phyloP scores from a whole-genome alignment of 2,329 filamentous ascomycete genomes.

The Aspergillus novofumigatus region DNA sequence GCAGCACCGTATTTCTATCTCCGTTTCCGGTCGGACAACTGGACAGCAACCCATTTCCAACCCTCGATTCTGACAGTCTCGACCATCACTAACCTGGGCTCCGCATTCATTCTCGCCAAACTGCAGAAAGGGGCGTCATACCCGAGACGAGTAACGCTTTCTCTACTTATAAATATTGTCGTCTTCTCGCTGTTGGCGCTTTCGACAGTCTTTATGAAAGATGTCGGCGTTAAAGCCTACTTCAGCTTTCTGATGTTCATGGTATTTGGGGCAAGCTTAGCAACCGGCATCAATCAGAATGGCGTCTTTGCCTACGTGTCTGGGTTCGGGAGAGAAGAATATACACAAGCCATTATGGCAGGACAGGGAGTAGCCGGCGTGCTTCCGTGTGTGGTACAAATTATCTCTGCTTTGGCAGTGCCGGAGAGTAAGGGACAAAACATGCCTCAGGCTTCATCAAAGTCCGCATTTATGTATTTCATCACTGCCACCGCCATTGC shows the following conservation, averaged over 20 bases:
- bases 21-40: constrained; percentile 68
- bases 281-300: constrained; percentile 85
- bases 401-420: constrained; percentile 71
- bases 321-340: constrained; percentile 78
- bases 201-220: constrained; percentile 68
- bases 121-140: constrained; percentile 82
- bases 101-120: constrained; percentile 72
- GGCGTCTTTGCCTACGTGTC: constrained; percentile 89
- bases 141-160: constrained; percentile 74
- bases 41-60: constrained; percentile 79
- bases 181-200: constrained; percentile 74
- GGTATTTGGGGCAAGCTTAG: constrained; percentile 74
- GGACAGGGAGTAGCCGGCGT: constrained; percentile 92
- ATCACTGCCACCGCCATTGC: constrained; percentile 79
- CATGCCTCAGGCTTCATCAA: constrained; percentile 49
- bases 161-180: constrained; percentile 71
- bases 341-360: constrained; percentile 94
- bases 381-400: constrained; percentile 80
- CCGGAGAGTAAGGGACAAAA: constrained; percentile 41
- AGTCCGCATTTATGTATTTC: constrained; percentile 86
- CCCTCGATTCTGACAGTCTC: constrained; percentile 83
- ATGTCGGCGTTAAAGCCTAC: constrained; percentile 61
- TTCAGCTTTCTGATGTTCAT: constrained; percentile 77
- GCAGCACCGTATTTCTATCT: constrained; percentile 88
- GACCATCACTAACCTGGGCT: constrained; percentile 73